phyloP scores from a whole-genome alignment of 768 basidiomycete species.

The Phaffia australis region DNA sequence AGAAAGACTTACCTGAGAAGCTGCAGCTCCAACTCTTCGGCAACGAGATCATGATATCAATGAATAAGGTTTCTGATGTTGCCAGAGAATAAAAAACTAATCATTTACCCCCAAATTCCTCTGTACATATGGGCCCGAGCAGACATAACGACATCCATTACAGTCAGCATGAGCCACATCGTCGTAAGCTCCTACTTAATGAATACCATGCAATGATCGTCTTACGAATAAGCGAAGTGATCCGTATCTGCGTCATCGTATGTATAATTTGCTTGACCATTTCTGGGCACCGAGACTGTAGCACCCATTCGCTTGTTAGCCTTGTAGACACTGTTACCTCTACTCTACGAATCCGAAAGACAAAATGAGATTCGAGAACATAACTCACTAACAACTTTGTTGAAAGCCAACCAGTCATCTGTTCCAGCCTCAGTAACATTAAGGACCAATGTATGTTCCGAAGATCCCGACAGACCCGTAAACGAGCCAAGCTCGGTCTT shows the following conservation, averaged over 20 bases:
- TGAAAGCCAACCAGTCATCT: constrained; percentile 15
- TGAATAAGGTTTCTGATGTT: too few relatives aligned
- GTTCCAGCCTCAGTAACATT: constrained; percentile 4
- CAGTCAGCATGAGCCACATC: neutral
- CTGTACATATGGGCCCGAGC: neutral
- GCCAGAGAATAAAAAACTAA: too few relatives aligned
- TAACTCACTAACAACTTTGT: constrained; percentile 8
- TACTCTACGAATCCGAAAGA: neutral
- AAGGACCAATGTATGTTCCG: constrained; percentile 8
- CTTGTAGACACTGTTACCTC: neutral
- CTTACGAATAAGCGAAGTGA: neutral
- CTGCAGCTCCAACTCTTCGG: constrained; percentile 17
- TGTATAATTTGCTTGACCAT: constrained; percentile 8
- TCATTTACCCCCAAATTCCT: constrained; percentile 13
- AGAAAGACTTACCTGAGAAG: constrained; percentile 15
- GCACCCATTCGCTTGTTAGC: too few relatives aligned
- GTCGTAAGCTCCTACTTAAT: neutral
- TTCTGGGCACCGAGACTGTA: constrained; percentile 4
- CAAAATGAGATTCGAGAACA: neutral
- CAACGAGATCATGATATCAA: too few relatives aligned
- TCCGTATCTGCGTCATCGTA: constrained; percentile 19
- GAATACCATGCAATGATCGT: neutral
- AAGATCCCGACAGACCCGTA: neutral
- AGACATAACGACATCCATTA: too few relatives aligned
- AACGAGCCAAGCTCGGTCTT: constrained; percentile 9